Evolutionary conservation across 2,329 filamentous ascomycete species (phyloP).

Genomic region (Diaporthe eres): DNA sequence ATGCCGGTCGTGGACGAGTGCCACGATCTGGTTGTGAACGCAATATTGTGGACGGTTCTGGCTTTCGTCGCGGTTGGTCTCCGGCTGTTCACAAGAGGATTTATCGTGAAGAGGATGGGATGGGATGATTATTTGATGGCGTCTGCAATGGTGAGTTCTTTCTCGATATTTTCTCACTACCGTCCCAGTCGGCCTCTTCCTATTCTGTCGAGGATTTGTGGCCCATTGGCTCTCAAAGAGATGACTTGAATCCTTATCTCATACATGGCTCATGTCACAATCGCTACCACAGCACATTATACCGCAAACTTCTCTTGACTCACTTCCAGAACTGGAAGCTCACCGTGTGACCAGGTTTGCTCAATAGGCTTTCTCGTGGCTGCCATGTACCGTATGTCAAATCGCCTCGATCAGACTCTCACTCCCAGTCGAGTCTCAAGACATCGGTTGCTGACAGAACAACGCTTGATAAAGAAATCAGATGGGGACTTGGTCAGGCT

Average conservation of each 20-base stretch:
- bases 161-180: too few relatives aligned
- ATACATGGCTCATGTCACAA: neutral
- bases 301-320: neutral
- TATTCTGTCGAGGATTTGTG: neutral
- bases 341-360: slow-evolving; percentile 36
- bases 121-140: slow-evolving; percentile 45
- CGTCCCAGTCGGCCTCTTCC: neutral
- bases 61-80: slow-evolving; percentile 43
- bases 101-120: slow-evolving; percentile 44
- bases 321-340: neutral
- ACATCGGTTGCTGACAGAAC: neutral
- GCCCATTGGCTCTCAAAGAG: neutral
- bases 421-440: too few relatives aligned
- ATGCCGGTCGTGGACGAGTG: slow-evolving; percentile 39
- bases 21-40: slow-evolving; percentile 40
- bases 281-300: neutral
- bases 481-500: slow-evolving; percentile 43
- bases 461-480: slow-evolving; percentile 42
- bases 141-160: slow-evolving; percentile 42
- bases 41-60: slow-evolving; percentile 43
- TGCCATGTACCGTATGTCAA: slow-evolving; percentile 43
- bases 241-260: neutral
- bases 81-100: slow-evolving; percentile 41
- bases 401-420: neutral
- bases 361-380: slow-evolving; percentile 43